A percentile compares a stretch with the other conserved stretches of the same genome.
These are phyloP conservation scores for Brasilioporus rufonigricans DNA, from an alignment of 768 basidiomycete species.

Conservation along the genomic window DNA sequence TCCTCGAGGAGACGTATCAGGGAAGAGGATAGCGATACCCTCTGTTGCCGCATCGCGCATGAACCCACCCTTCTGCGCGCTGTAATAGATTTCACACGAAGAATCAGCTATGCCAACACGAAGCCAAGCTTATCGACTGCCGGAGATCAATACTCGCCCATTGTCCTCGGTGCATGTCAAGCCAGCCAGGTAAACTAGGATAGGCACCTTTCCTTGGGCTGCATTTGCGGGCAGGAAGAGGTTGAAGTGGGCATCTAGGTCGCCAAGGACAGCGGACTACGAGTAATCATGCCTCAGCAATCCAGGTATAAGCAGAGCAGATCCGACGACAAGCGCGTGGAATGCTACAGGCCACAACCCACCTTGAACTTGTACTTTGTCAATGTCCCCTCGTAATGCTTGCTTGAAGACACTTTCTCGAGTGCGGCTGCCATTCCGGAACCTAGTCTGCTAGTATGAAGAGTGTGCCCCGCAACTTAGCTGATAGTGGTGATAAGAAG, in stretches of 20 bases:
- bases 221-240: constrained; percentile 77
- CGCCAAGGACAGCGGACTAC: constrained; percentile 71
- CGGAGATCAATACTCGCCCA: constrained; percentile 50
- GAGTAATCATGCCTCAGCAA: not conserved
- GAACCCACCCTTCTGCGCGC: constrained; percentile 93
- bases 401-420: constrained; percentile 72
- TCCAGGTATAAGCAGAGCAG: not conserved
- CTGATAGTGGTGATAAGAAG: constrained; percentile 6
- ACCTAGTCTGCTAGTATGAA: not conserved
- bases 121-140: not conserved
- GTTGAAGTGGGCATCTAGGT: constrained; percentile 76
- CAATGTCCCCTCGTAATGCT: constrained; percentile 76
- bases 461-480: not conserved
- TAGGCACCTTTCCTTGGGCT: constrained; percentile 52
- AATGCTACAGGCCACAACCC: not conserved
- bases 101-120: not conserved
- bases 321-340: not conserved
- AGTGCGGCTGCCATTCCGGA: constrained; percentile 35
- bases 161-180: constrained; percentile 92
- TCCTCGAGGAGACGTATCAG: constrained; percentile 94
- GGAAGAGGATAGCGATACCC: constrained; percentile 85
- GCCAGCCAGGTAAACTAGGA: constrained; percentile 88
- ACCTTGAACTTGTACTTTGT: constrained; percentile 88
- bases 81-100: constrained; percentile 26
- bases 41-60: constrained; percentile 80